Percentiles rank a stretch among this genome's conserved stretches.
phyloP scores from a whole-genome alignment of 495 filamentous ascomycete species.

The Chaetomium fimeti region DNA sequence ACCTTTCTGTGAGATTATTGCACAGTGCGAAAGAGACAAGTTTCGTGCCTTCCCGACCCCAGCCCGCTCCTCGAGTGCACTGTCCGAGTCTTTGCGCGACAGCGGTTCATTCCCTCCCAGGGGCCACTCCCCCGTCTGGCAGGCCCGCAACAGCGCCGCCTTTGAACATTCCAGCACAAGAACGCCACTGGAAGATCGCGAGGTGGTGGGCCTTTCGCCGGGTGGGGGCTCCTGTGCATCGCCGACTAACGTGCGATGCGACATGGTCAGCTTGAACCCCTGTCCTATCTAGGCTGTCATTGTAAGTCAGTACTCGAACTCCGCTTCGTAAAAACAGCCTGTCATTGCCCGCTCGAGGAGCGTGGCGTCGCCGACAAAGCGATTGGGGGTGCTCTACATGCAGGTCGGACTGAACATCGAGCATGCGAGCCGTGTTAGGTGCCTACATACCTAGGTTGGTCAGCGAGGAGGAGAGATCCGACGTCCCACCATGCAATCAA shows the following conservation, averaged over 20 bases:
- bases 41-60: neutral
- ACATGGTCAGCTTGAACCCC: neutral
- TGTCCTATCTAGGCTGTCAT: neutral
- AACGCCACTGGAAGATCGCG: constrained; percentile 2
- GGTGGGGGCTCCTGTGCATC: constrained; percentile 7
- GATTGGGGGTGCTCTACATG: too few species aligned
- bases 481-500: neutral
- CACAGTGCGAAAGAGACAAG: neutral
- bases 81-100: neutral
- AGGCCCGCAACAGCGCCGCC: neutral
- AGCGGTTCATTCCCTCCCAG: neutral
- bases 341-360: too few species aligned
- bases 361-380: too few species aligned
- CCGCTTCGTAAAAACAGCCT: too few species aligned
- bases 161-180: neutral
- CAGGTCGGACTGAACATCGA: too few species aligned
- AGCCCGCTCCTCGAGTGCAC: neutral
- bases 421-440: neutral
- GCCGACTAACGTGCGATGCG: neutral
- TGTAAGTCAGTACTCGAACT: too few species aligned
- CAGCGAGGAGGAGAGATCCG: neutral
- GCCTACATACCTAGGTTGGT: too few species aligned
- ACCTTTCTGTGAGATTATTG: neutral
- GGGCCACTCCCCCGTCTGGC: neutral
- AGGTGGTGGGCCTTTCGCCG: neutral